phyloP scores from a whole-genome alignment of 179 eudicot genomes.

The Corrigiola litoralis region DNA sequence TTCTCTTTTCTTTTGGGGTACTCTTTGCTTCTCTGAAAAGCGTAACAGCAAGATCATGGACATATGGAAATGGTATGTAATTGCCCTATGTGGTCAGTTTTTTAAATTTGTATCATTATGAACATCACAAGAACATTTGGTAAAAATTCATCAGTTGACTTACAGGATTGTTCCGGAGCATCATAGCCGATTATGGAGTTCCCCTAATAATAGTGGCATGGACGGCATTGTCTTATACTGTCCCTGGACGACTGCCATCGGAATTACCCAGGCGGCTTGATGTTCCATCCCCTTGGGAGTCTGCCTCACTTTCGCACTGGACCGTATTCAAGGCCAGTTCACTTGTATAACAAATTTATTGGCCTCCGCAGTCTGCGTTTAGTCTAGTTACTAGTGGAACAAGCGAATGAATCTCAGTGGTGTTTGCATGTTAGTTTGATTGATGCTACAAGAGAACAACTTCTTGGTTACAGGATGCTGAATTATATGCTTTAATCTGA shows the following conservation, averaged over 20 bases:
- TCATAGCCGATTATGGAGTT: constrained; percentile 61
- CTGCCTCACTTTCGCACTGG: constrained; percentile 41
- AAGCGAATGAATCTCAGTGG: no score
- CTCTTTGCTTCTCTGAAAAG: constrained; percentile 38
- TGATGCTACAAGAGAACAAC: no score
- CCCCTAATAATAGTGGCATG: constrained; percentile 44
- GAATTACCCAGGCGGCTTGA: constrained; percentile 59
- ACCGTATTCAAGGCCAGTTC: constrained; percentile 35
- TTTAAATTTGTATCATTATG: background rate
- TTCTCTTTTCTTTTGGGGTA: constrained; percentile 48
- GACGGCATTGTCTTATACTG: constrained; percentile 43
- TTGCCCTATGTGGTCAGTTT: background rate
- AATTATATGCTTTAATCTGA: background rate
- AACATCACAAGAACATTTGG: background rate
- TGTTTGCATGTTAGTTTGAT: no score
- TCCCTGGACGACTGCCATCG: constrained; percentile 35
- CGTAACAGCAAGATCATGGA: constrained; percentile 49
- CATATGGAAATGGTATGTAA: constrained; percentile 42
- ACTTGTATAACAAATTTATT: background rate
- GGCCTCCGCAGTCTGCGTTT: no score
- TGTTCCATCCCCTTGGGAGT: constrained; percentile 45
- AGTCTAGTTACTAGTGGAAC: no score
- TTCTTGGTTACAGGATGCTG: background rate
- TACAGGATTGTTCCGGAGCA: constrained; percentile 41
- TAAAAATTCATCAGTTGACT: background rate